Percentiles rank a stretch among this genome's conserved stretches.
Evolutionary conservation across 2,329 filamentous ascomycete genomes (phyloP).

Genomic region (Zymoseptoria passerinii): DNA sequence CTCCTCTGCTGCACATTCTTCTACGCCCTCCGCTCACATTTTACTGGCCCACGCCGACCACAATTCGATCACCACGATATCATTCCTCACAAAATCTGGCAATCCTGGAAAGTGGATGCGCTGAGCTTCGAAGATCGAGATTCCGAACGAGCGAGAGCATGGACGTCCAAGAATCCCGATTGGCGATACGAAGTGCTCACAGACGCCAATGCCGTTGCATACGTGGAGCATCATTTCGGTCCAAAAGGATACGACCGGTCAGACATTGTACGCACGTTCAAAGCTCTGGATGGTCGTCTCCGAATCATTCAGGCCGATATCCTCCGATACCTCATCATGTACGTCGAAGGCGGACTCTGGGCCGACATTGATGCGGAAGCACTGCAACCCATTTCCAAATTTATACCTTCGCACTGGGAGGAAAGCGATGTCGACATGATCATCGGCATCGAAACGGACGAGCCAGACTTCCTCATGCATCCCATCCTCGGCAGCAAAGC

Average conservation of each 20-base stretch:
- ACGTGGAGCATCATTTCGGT: slow-evolving; percentile 60
- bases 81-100: slow-evolving; percentile 62
- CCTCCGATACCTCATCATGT: slow-evolving; percentile 58
- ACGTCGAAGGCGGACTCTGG: slow-evolving; percentile 54
- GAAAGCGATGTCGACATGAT: slow-evolving; percentile 58
- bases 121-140: slow-evolving; percentile 58
- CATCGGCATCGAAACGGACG: slow-evolving; percentile 61
- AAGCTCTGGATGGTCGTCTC: slow-evolving; percentile 42
- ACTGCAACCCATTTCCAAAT: slow-evolving; percentile 44
- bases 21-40: background rate
- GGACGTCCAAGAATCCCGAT: slow-evolving; percentile 56
- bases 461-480: slow-evolving; percentile 55
- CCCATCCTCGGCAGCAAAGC: slow-evolving; percentile 59
- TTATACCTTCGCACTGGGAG: slow-evolving; percentile 55
- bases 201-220: slow-evolving; percentile 56
- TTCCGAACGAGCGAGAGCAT: slow-evolving; percentile 51
- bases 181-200: slow-evolving; percentile 62
- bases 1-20: background rate
- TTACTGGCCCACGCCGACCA: background rate
- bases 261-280: slow-evolving; percentile 56
- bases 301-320: slow-evolving; percentile 60
- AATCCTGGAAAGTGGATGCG: slow-evolving; percentile 64
- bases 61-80: slow-evolving; percentile 1
- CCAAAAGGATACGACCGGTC: slow-evolving; percentile 54
- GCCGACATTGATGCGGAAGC: slow-evolving; percentile 53